Evolutionary conservation across 495 filamentous ascomycete species (phyloP), one percentile per base, ranked within the genome.

Genomic region (Neurospora sp.): DNA sequence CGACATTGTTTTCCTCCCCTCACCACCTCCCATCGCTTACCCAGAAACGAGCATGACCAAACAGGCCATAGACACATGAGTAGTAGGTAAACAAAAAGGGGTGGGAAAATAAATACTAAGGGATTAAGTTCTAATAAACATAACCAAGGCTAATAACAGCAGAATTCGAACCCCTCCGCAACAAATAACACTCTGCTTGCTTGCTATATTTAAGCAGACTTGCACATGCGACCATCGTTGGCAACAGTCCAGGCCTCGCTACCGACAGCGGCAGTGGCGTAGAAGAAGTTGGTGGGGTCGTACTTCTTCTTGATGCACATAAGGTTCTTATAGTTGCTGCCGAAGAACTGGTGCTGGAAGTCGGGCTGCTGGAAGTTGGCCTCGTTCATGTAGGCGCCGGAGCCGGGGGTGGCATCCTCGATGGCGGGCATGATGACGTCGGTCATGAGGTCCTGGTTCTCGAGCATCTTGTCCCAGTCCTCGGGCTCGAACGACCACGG

Each of bases 261-360:
- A 35, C 85, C 87, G 0, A 89, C 87, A 68, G 80, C 84, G 5
- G 82, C 85, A 39, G 74, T 73, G 7, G 82, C 86, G 72, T 86
- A 89, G 69, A 90, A 89, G 38, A 87, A 74, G 42, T 78, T 76
- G 10, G 79, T 79, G 0, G 88, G 87, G 72, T 90, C 88, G 44
- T 83, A 86, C 71, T 79, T 83, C 68, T 78, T 76, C 84, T 90
- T 90, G 69, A 88, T 82, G 9, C 70, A 27, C 37, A 79, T 70
- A 22, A 89, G 77, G 0, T 73, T 77, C 0, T 70, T 41, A 72
- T 88, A 89, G 41, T 83, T 84, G 18, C n/a, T 20, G 1, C 88
- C 87, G 42, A 85, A 90, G 74, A 89, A 90, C 5, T 70, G 81
- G 37, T 78, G 20, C 75, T 90, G 80, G 76, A 81, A 91, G 70